Percentiles rank a stretch among this genome's conserved stretches.
phyloP scores from a whole-genome alignment of 2,329 filamentous ascomycete species.

The Aspergillus sojae region DNA sequence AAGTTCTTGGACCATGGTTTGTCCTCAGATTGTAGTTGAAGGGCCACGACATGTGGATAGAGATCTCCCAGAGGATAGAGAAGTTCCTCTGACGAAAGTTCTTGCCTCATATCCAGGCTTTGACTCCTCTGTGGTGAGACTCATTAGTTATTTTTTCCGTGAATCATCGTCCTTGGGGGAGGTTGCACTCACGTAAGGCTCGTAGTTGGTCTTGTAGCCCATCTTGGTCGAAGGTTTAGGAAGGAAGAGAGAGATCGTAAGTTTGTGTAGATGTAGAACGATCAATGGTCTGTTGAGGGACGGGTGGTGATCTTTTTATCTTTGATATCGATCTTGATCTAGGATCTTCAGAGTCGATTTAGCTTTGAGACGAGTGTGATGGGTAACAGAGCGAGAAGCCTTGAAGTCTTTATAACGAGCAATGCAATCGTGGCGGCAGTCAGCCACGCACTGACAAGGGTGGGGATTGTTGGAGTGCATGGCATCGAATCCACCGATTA shows the following conservation, averaged over 20 bases:
- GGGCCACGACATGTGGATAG: constrained; percentile 42
- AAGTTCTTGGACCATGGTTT: constrained; percentile 31
- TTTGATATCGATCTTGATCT: constrained; percentile 2
- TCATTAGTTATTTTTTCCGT: background rate
- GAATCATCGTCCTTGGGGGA: background rate
- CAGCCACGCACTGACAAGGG: constrained; percentile 7
- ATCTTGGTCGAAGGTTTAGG: constrained; percentile 24
- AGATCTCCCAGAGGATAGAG: constrained; percentile 36
- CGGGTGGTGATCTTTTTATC: constrained; percentile 3
- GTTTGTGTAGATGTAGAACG: constrained; percentile 4
- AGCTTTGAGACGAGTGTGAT: constrained; percentile 7
- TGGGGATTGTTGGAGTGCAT: constrained; percentile 19
- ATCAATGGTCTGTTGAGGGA: background rate
- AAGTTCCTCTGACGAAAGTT: constrained; percentile 32
- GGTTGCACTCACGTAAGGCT: constrained; percentile 38
- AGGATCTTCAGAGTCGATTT: background rate
- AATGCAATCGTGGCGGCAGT: constrained; percentile 13
- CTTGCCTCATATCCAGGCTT: constrained; percentile 30
- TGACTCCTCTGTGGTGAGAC: constrained; percentile 25
- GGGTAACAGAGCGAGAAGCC: constrained; percentile 16
- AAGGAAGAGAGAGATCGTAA: background rate
- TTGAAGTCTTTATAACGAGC: constrained; percentile 22
- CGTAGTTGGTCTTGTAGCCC: constrained; percentile 44
- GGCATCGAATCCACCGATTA: constrained; percentile 12
- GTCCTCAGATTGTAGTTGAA: constrained; percentile 37